Evolutionary conservation across 495 filamentous ascomycete genomes (phyloP).

Genomic region (Daldinia decipiens): DNA sequence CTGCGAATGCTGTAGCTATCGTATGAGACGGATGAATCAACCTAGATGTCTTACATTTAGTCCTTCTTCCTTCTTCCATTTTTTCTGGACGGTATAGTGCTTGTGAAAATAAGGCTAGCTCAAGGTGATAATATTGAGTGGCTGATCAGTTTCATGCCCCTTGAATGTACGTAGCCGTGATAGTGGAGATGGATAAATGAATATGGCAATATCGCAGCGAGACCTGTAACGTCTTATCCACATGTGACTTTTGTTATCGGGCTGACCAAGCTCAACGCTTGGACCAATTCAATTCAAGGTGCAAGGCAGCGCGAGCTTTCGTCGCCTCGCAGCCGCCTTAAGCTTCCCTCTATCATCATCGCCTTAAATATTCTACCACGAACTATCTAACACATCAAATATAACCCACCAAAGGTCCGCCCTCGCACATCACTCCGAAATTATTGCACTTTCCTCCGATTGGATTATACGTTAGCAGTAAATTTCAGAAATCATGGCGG

Average conservation of each 20-base stretch:
- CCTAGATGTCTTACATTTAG: background rate
- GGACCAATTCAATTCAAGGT: constrained; percentile 32
- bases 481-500: constrained; percentile 53
- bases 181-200: background rate
- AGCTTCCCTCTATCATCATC: constrained; percentile 23
- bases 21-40: constrained; percentile 41
- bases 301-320: constrained; percentile 42
- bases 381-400: constrained; percentile 4
- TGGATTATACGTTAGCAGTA: background rate
- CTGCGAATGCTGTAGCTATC: constrained; percentile 55
- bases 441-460: background rate
- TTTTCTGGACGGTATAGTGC: too few species aligned
- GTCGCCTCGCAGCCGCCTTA: constrained; percentile 36
- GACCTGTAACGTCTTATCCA: constrained; percentile 11
- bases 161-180: background rate
- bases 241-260: constrained; percentile 36
- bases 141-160: too few species aligned
- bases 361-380: background rate
- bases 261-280: constrained; percentile 36
- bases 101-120: too few species aligned
- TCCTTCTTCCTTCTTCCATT: too few species aligned
- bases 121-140: too few species aligned
- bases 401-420: background rate
- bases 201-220: background rate
- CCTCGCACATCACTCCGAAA: background rate